These are phyloP conservation scores for Fusarium praegraminearum DNA, from an alignment of 2,329 filamentous ascomycete genomes.

Conservation along the genomic window DNA sequence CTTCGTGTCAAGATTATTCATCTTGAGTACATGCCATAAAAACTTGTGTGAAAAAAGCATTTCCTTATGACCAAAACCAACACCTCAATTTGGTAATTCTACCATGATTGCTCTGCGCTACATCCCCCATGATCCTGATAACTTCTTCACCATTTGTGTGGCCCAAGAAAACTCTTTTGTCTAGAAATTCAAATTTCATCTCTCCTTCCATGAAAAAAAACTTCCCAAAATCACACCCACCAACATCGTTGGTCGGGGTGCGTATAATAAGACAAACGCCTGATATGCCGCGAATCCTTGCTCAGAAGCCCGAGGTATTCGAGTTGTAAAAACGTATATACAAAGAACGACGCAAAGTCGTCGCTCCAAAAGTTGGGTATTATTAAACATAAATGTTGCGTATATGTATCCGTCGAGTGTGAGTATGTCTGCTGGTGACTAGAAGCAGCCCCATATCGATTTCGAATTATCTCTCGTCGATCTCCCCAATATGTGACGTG, in stretches of 20 bases:
- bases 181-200: constrained; percentile 44
- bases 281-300: constrained; percentile 46
- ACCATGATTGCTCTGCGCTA: constrained; percentile 42
- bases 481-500: neutral
- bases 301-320: constrained; percentile 45
- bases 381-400: constrained; percentile 43
- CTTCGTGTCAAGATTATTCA: constrained; percentile 18
- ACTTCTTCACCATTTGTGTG: constrained; percentile 32
- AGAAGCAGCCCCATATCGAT: neutral
- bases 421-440: neutral
- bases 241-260: constrained; percentile 15
- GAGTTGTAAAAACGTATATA: constrained; percentile 47
- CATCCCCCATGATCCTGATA: constrained; percentile 21
- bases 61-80: constrained; percentile 19
- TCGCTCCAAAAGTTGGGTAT: constrained; percentile 42
- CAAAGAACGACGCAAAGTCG: constrained; percentile 40
- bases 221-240: constrained; percentile 33
- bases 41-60: constrained; percentile 14
- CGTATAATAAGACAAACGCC: constrained; percentile 45
- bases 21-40: constrained; percentile 24
- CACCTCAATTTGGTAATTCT: constrained; percentile 27
- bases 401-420: constrained; percentile 3
- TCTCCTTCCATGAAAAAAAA: constrained; percentile 22
- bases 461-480: neutral
- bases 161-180: constrained; percentile 46